Evolutionary conservation across 1,139 yeast species (phyloP), one percentile per base, ranked within the genome.

Genomic region (Scheffersomyces cryptocercus): DNA sequence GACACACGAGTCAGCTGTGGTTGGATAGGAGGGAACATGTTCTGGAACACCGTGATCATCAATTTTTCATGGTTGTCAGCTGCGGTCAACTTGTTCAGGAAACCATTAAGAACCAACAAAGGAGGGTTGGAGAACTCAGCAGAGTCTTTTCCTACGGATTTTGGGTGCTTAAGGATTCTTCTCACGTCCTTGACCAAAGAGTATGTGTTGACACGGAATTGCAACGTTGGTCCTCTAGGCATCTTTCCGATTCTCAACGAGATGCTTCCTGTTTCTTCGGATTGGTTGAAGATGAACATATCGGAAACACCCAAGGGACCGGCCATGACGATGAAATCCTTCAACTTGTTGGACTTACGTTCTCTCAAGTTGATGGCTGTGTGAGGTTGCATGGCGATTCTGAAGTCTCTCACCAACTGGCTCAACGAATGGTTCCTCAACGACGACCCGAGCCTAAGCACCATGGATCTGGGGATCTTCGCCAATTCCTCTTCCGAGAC

Each of bases 281-380:
- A 81, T 61, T 89, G 96, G 50, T 91, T 85, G 69, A 93, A 90
- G 24, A 93, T 74, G 68, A 93, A 81, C 60, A 95, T 67, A 64
- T 93, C 97, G 7, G 93, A 77, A 11, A 95, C 97, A 31, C 97
- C 96, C 41, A 93, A 73, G 7, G 99, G 98, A 4, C 99, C 99
- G 32, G 97, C 90, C 97, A 93, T 91, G 16, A 90, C 96, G 14
- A 91, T 79, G 57, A 88, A 93, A 67, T 93, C 99, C 64, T 86
- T 87, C 52, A 93, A 74, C 59, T 84, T 85, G 64, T 95, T 95
- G 37, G 88, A 75, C 64, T 88, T 88, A 41, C 98, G 75, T 67
- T 95, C 99, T 53, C 85, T 77, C 49, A 95, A 77, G 54, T 83
- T 86, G 55, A 89, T 82, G 13, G 98, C 97, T 4, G 99, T 93